phyloP scores from a whole-genome alignment of 768 basidiomycete species.

The Lactarius hengduanensis region DNA sequence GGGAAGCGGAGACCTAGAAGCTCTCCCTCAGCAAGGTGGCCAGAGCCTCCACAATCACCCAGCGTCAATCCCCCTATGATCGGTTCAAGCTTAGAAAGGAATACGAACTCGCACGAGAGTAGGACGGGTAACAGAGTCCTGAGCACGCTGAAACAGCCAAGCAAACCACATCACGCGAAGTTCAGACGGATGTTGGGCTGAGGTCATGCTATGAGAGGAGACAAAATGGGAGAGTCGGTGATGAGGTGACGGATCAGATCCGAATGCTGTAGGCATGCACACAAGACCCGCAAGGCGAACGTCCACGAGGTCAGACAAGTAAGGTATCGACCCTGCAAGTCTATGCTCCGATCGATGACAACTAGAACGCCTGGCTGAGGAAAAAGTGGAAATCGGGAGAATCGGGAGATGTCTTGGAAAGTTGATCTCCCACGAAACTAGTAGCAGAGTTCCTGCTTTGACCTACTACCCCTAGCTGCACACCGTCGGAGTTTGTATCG shows the following conservation, averaged over 20 bases:
- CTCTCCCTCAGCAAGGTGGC: not conserved
- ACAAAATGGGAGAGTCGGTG: not conserved
- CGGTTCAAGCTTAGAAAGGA: not conserved
- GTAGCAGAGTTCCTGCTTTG: not conserved
- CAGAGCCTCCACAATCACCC: not conserved
- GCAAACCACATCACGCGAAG: not conserved
- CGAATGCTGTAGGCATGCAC: not conserved
- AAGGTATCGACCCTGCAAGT: no score
- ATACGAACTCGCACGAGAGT: not conserved
- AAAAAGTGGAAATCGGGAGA: not conserved
- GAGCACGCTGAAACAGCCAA: not conserved
- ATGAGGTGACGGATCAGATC: not conserved
- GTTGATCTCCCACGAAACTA: not conserved
- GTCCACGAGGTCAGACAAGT: no score
- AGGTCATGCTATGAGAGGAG: not conserved
- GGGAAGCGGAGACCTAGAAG: not conserved
- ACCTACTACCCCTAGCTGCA: not conserved
- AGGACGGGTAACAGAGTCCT: not conserved
- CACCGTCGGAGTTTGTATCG: not conserved
- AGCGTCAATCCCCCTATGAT: not conserved
- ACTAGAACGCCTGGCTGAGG: not conserved
- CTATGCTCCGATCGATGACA: not conserved
- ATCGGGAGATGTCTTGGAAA: not conserved
- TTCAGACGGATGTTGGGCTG: not conserved
- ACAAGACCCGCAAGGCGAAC: not conserved